Evolutionary conservation across 2,329 filamentous ascomycete genomes (phyloP).

Genomic region (Sordariomycetes sp.): DNA sequence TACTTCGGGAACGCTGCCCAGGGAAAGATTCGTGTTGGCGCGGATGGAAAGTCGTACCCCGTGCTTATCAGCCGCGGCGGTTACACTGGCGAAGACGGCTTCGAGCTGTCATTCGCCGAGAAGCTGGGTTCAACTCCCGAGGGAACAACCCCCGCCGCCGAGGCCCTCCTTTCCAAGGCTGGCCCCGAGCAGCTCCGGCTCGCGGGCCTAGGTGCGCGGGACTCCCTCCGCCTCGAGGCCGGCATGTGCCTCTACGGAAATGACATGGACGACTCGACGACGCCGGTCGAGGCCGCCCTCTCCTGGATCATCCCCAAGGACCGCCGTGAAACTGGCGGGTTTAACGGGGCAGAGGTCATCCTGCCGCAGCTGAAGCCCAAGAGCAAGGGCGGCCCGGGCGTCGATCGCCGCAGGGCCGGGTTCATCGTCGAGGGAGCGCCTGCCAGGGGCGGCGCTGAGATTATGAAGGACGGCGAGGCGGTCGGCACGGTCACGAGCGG

Average conservation of each 20-base stretch:
- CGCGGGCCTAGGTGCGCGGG: slow-evolving; percentile 81
- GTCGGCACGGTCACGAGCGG: slow-evolving; percentile 82
- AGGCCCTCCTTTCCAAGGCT: slow-evolving; percentile 57
- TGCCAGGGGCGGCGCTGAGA: slow-evolving; percentile 77
- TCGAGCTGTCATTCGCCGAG: slow-evolving; percentile 75
- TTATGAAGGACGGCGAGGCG: slow-evolving; percentile 52
- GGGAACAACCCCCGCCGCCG: slow-evolving; percentile 36
- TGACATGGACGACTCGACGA: slow-evolving; percentile 73
- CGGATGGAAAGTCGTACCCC: slow-evolving; percentile 28
- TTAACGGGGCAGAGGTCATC: slow-evolving; percentile 75
- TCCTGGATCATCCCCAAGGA: slow-evolving; percentile 78
- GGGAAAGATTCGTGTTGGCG: slow-evolving; percentile 52
- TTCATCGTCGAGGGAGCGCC: slow-evolving; percentile 77
- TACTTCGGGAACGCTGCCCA: slow-evolving; percentile 29
- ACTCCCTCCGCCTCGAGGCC: slow-evolving; percentile 87
- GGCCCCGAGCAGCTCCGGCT: slow-evolving; percentile 56
- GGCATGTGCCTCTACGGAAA: slow-evolving; percentile 99
- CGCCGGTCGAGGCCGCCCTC: slow-evolving; percentile 45
- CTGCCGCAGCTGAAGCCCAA: slow-evolving; percentile 64
- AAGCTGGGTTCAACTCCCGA: slow-evolving; percentile 32
- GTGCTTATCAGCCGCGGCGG: slow-evolving; percentile 73
- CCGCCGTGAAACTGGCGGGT: slow-evolving; percentile 57
- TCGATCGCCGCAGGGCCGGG: slow-evolving; percentile 65
- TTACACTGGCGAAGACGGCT: slow-evolving; percentile 97
- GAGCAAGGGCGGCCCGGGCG: slow-evolving; percentile 60